A percentile compares a stretch with the other conserved stretches of the same genome.
phyloP scores from a whole-genome alignment of 805 yeast genomes.

The Lipomyces orientalis region DNA sequence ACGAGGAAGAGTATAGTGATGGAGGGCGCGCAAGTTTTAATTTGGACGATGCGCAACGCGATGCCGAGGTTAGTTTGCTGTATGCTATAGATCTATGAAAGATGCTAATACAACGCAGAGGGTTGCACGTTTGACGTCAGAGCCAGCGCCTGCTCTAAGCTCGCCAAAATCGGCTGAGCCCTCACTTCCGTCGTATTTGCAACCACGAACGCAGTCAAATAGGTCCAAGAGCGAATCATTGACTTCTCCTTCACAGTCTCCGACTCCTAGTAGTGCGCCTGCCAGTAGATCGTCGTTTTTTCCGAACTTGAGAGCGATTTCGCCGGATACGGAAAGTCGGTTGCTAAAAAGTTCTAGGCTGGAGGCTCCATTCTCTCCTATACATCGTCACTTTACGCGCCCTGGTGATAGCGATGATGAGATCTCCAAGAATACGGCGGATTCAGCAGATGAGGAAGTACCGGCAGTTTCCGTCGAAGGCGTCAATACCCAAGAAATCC shows the following conservation, averaged over 20 bases:
- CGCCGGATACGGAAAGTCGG: neutral
- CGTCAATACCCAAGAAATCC: neutral
- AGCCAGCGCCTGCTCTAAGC: neutral
- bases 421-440: neutral
- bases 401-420: neutral
- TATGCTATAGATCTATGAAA: neutral
- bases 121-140: neutral
- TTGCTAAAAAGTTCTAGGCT: neutral
- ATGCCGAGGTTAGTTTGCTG: constrained; percentile 1
- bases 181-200: constrained; percentile 6
- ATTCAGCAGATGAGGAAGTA: neutral
- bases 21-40: neutral
- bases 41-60: neutral
- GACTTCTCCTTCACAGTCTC: constrained; percentile 1
- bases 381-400: neutral
- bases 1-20: neutral
- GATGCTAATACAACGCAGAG: neutral
- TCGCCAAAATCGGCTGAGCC: neutral
- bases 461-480: neutral
- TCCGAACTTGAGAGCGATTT: neutral
- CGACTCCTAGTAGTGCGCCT: neutral
- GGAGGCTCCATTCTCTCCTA: neutral
- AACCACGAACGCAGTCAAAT: neutral
- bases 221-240: neutral
- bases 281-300: neutral